phyloP scores from a whole-genome alignment of 371 early-diverging fungal genomes.

The Synchytrium microbalum region DNA sequence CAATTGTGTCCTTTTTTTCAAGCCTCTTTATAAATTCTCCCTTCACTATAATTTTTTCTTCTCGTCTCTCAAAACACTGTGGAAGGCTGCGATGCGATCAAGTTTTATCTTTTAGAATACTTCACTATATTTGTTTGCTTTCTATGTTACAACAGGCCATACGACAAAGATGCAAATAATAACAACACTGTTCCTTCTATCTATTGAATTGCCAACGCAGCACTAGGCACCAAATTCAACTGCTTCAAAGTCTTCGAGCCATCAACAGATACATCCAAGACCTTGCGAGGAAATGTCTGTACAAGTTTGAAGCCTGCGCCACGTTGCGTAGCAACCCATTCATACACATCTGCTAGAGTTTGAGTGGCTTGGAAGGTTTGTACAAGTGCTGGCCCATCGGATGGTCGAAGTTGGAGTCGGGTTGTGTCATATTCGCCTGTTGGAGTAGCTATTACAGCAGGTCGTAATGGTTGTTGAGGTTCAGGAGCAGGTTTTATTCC shows the following conservation, averaged over 20 bases:
- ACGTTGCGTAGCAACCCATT: constrained; percentile 47
- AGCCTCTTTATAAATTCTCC: no score
- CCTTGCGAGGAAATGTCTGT: constrained; percentile 68
- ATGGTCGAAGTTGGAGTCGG: constrained; percentile 46
- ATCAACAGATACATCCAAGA: constrained; percentile 22
- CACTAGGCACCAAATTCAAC: constrained; percentile 32
- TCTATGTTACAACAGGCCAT: no score
- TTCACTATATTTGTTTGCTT: no score
- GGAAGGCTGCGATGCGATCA: no score
- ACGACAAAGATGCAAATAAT: no score
- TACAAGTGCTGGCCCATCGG: constrained; percentile 48
- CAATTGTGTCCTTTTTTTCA: no score
- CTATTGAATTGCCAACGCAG: constrained; percentile 29
- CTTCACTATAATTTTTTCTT: no score
- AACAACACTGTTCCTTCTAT: no score
- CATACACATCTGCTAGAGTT: constrained; percentile 55
- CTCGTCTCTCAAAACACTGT: no score
- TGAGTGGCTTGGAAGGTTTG: constrained; percentile 65
- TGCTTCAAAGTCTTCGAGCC: constrained; percentile 30
- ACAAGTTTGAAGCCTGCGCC: constrained; percentile 51
- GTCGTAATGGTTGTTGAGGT: constrained; percentile 27
- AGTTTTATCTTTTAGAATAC: no score
- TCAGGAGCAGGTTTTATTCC: constrained; percentile 23
- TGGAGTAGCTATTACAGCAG: constrained; percentile 19
- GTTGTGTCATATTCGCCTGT: constrained; percentile 62